Base-by-base conservation (phyloP, 768 basidiomycete genomes). In the Floccularia luteovirens region DNA sequence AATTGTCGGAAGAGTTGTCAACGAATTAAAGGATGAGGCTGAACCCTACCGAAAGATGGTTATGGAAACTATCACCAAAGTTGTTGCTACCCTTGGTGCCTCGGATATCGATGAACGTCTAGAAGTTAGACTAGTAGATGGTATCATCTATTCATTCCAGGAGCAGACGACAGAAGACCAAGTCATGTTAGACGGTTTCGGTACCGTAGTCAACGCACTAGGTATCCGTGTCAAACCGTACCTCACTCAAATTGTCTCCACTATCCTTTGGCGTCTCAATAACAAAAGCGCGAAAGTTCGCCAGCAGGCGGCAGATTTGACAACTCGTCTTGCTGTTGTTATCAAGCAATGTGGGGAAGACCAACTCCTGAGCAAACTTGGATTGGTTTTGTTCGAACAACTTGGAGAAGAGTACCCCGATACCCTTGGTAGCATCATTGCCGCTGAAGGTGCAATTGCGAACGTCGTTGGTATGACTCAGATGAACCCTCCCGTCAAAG, bases 391-490 rank as follows among this genome's bases (percentile, higher is more conserved):
- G 43, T 99, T 98, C 58, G 96, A 98, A 59, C 96, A 99, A 60
- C 76, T 99, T 38, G 96, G 96, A 59, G 94, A 98, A 66, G 96
- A 99, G 66, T 99, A 98, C 55, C 96, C 96, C 12, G 96, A 99
- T 60, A 98, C 96, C 0, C 76, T 99, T 24, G 96, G 96, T 58
- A 97, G 94, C 68, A 94, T 99, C 62, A 99, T 98, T 60, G 93
- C 94, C 35, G 96, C 96, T 31, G 90, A 92, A 54, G 94, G 91
- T 47, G 96, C 96, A 35, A 98, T 99, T 53, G 96, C 96, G 48
- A 98, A 98, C 52, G 96, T 98, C 36, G 96, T 99, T 47, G 96
- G 96, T 63, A 99, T 98, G 96, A 96, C 96, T 7, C 91, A 97
- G 60, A 99, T 99, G 96, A 97, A 96, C 59, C 96, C 96, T 11